A percentile compares a stretch with the other conserved stretches of the same genome.
Evolutionary conservation across 2,329 filamentous ascomycete species (phyloP).

Genomic region (Venturia nashicola): DNA sequence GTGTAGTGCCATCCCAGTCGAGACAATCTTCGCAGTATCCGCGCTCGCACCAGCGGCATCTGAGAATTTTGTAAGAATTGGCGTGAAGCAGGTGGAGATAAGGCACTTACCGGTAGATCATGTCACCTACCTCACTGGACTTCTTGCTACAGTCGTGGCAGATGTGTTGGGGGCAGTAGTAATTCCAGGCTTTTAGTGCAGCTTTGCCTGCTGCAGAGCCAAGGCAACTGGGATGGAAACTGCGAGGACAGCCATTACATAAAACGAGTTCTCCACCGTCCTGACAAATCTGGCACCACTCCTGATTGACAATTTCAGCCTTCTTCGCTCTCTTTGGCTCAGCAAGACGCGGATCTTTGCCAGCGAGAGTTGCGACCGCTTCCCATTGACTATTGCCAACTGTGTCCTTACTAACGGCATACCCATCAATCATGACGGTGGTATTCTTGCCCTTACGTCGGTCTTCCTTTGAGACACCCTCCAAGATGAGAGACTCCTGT

Average conservation of each 20-base stretch:
- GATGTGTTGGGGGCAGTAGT: constrained; percentile 43
- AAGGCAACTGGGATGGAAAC: constrained; percentile 42
- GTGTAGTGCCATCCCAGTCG: constrained; percentile 36
- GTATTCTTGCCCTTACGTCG: constrained; percentile 44
- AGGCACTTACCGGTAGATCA: constrained; percentile 29
- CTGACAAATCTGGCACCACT: constrained; percentile 40
- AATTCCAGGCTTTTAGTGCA: constrained; percentile 32
- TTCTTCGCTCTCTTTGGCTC: constrained; percentile 38
- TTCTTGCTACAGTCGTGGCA: constrained; percentile 42
- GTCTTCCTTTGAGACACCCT: constrained; percentile 31
- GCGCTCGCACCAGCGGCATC: constrained; percentile 41
- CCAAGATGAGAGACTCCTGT: constrained; percentile 22
- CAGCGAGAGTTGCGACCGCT: constrained; percentile 44
- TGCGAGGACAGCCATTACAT: constrained; percentile 42
- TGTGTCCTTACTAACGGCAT: constrained; percentile 43
- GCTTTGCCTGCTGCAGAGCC: constrained; percentile 22
- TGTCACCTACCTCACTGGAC: constrained; percentile 35
- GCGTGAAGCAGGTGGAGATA: not conserved
- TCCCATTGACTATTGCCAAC: constrained; percentile 42
- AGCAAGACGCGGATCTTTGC: constrained; percentile 40
- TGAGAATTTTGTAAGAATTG: not conserved
- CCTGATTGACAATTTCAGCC: constrained; percentile 21
- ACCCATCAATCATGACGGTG: constrained; percentile 44
- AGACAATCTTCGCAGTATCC: constrained; percentile 49
- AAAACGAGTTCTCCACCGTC: constrained; percentile 35